Evolutionary conservation across 2,329 filamentous ascomycete species (phyloP), one percentile per base, ranked within the genome.

Genomic region (Monosporascus sp.): DNA sequence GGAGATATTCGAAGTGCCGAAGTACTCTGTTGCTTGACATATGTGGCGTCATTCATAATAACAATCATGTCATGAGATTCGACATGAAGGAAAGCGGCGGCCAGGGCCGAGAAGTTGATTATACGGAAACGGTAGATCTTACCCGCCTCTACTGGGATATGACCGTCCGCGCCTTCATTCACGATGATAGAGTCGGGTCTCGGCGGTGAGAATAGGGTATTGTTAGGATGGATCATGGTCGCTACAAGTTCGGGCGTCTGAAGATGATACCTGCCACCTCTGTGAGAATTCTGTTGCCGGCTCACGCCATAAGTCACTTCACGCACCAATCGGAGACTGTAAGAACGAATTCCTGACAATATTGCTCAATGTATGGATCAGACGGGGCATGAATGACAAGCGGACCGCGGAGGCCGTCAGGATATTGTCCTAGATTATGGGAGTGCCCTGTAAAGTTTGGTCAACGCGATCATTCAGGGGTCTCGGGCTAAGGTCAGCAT

Each of bases 351-450:
- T 87, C 82, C 47, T 83, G 77, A 45, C 85, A 81, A 53, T 80
- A 83, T 27, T 76, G 60, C 47, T 70, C 70, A 9, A 68, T 62
- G 60, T 80, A 83, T 1, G 81, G 81, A 27, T 80, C 72, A 0
- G 75, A 65, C 0, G 75, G 75, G 59, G 86, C 83, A 49, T 83
- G 76, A 14, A 87, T 74, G 51, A 87, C 80, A 42, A 88, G 61
- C 0, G 81, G 71, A 1, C 81, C 83, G 18, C 84, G 80, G 45
- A 86, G 72, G n/a, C 84, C 84, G 64, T 88, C 84, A 0, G 84
- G 82, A 59, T 86, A 88, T 61, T 86, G 83, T 2, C 78, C 82
- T 69, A 78, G 77, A 51, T 78, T 74, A 65, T 88, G 85, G 1
- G 81, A 84, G 67, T 88, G 85, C 57, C 86, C 71, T 75, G 52